Conservation (phyloP, 441 rosid genomes). For the Jatropha multifida region DNA sequence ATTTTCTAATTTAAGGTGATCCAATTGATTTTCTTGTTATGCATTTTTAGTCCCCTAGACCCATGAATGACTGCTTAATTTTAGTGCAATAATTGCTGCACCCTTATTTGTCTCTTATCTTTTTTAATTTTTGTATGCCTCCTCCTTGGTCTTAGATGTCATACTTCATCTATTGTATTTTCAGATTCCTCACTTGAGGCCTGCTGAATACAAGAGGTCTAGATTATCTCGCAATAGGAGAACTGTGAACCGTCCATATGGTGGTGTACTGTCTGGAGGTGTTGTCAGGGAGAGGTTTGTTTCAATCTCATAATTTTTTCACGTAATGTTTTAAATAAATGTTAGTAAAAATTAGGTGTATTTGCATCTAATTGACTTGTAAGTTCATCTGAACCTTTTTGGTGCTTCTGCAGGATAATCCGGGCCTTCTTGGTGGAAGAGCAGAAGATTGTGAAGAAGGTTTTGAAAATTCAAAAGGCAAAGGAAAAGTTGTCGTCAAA, state of each 20-base stretch:
- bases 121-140: background rate
- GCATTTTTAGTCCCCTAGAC: no score
- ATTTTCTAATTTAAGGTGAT: background rate
- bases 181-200: constrained; percentile 6
- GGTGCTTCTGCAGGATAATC: background rate
- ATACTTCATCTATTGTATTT: background rate
- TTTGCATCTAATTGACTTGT: background rate
- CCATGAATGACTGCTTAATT: no score
- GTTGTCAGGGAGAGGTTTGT: background rate
- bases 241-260: background rate
- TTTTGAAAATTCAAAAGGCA: background rate
- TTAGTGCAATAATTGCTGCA: no score
- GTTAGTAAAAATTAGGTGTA: background rate
- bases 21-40: background rate
- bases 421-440: background rate
- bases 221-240: background rate
- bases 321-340: background rate
- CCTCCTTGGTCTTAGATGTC: background rate
- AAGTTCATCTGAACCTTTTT: background rate
- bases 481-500: background rate
- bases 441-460: constrained; percentile 4
- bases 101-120: background rate
- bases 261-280: background rate
- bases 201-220: background rate
- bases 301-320: background rate